phyloP scores from a whole-genome alignment of 805 yeast genomes.

The Kuraishia capsulata region DNA sequence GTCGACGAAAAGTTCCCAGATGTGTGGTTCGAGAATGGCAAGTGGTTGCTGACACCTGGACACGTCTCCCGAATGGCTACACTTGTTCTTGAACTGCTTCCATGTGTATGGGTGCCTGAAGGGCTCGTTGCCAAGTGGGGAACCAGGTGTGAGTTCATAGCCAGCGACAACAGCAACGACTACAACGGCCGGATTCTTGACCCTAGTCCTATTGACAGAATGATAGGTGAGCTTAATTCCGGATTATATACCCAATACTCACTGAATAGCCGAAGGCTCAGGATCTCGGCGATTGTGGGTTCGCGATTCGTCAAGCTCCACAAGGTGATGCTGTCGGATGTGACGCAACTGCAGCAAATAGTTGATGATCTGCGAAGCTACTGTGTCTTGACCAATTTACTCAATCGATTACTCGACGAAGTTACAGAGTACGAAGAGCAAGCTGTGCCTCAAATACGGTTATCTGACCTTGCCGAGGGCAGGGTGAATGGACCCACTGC shows the following conservation, averaged over 20 bases:
- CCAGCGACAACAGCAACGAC: conserved; percentile 12
- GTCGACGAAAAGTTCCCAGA: conserved; percentile 1
- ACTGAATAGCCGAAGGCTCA: neutral
- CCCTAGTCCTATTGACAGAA: neutral
- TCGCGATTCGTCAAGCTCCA: conserved; percentile 4
- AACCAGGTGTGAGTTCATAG: conserved; percentile 15
- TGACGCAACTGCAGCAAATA: conserved; percentile 1
- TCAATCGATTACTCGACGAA: neutral
- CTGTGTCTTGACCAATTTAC: neutral
- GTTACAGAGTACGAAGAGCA: neutral
- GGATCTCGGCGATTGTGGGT: conserved; percentile 1
- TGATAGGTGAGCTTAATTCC: neutral
- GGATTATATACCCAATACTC: neutral
- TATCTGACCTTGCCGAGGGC: neutral
- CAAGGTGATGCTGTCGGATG: conserved; percentile 1
- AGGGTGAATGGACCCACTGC: too few species aligned
- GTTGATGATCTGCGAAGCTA: conserved; percentile 4
- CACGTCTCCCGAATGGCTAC: conserved; percentile 7
- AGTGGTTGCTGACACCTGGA: conserved; percentile 15
- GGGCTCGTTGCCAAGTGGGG: conserved; percentile 15
- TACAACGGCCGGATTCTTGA: conserved; percentile 1
- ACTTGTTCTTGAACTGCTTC: conserved; percentile 19
- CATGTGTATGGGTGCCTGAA: conserved; percentile 23
- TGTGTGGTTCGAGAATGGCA: conserved; percentile 17
- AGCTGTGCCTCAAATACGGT: neutral